Conservation (phyloP, 2,329 filamentous ascomycete species). For the Colletotrichum sp. region DNA sequence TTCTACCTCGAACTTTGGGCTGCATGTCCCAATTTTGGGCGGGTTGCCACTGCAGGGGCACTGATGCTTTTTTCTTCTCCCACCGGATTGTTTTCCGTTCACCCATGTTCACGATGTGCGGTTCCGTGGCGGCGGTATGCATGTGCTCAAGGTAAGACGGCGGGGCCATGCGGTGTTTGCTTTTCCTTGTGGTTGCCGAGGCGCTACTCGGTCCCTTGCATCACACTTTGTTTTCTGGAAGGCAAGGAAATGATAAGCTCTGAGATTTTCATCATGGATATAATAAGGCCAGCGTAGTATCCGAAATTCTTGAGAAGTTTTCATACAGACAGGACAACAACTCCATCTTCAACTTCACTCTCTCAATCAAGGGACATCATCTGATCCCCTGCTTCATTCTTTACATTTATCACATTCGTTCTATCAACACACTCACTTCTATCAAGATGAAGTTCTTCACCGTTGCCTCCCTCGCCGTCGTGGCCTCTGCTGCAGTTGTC, state of each 20-base stretch:
- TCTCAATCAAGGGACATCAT: background rate
- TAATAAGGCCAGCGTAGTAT: background rate
- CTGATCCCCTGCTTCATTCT: background rate
- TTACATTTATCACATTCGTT: background rate
- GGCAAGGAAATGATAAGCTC: background rate
- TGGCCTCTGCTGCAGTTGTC: conserved; percentile 37
- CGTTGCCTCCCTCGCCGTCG: conserved; percentile 38
- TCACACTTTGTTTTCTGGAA: background rate
- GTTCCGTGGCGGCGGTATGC: background rate
- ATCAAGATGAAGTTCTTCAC: conserved; percentile 44
- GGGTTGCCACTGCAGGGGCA: background rate
- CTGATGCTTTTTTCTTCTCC: background rate
- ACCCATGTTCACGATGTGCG: background rate
- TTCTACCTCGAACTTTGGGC: background rate
- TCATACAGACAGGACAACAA: background rate
- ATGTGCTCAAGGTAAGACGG: background rate
- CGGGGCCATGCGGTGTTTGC: background rate
- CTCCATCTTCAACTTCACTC: background rate
- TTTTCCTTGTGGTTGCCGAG: conserved; percentile 12
- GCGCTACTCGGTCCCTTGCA: conserved; percentile 7
- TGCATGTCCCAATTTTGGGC: background rate
- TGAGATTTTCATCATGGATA: background rate
- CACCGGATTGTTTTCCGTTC: background rate
- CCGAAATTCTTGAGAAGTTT: background rate
- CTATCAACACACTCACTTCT: background rate